Evolutionary conservation across 352 stramenopile genomes (phyloP), one percentile per base, ranked within the genome.

Genomic region (Blastocystis sp.): DNA sequence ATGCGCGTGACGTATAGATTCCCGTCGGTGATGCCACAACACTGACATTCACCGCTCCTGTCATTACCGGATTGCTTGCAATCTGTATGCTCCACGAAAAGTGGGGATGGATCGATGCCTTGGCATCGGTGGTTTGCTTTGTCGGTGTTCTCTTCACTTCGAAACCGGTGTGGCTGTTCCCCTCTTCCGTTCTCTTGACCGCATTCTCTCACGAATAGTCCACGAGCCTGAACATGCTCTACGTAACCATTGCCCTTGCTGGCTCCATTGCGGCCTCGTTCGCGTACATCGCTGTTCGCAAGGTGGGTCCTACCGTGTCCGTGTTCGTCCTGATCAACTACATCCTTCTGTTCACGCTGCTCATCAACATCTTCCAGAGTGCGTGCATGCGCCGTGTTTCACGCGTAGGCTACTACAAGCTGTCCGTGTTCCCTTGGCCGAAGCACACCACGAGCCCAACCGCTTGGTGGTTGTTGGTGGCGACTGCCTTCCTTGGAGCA

Each of bases 21-120:
- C 41, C 41, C 31, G 79, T 89, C 51, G 79, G 79, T 39, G 79
- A 89, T 62, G 79, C 79, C 1, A 91, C 80, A 29, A 82, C 66
- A 6, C 63, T 91, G 24, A 90, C 89, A 10, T 91, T 91, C 50
- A 91, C 81, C 13, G 62, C 62, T 70, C 79, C 89, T 37, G 89
- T 91, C 2, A 59, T 91, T 35, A 91, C 89, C 1, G 82, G 78
- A 29, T 80, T 81, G 45, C 37, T 91, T 3, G 89, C 89, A 37
- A 78, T 69, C 37, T 74, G 88, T 60, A 69, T 91, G 66, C 59
- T 91, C 0, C 35, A 82, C 35, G 89, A 91, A 37, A 80, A 45
- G 12, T 91, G 88, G 60, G 76, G 79, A 13, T 91, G 60, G 60
- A 31, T 91, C 19, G 80, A 91, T 31, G 79, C 39, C 0, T 1